A percentile compares a stretch with the other conserved stretches of the same genome.
Evolutionary conservation across 148 eudicot species (phyloP).

Genomic region (Silene uniflora): DNA sequence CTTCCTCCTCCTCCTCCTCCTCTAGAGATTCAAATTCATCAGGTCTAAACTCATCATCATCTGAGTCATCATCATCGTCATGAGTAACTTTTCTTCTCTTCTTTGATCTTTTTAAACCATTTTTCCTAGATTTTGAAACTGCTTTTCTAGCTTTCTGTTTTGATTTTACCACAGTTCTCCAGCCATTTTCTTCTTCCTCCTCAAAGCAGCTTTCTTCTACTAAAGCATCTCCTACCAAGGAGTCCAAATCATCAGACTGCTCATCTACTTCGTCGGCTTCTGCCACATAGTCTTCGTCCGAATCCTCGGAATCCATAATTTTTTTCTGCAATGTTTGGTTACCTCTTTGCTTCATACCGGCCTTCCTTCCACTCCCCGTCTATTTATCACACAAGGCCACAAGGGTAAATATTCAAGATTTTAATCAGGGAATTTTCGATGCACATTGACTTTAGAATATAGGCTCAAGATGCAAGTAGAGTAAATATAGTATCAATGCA

Average conservation of each 20-base stretch:
- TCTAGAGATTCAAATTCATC: constrained; percentile 43
- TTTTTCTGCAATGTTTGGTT: constrained; percentile 32
- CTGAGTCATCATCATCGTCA: constrained; percentile 44
- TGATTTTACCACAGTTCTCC: constrained; percentile 41
- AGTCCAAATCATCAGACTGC: constrained; percentile 69
- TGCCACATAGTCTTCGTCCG: constrained; percentile 85
- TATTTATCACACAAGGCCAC: constrained; percentile 17
- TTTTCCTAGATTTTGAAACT: constrained; percentile 23
- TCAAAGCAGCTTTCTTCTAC: constrained; percentile 58
- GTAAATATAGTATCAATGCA: constrained; percentile 13
- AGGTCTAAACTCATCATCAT: constrained; percentile 46
- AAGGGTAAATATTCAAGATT: constrained; percentile 16
- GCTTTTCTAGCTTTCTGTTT: constrained; percentile 31
- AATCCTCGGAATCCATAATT: constrained; percentile 61
- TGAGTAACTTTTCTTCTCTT: constrained; percentile 36
- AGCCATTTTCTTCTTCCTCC: constrained; percentile 31
- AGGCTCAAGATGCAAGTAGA: constrained; percentile 8
- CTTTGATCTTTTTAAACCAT: constrained; percentile 26
- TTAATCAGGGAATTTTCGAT: not conserved
- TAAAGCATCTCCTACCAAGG: constrained; percentile 66
- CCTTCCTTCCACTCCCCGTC: constrained; percentile 68
- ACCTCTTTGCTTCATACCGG: constrained; percentile 32
- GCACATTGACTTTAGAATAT: not conserved
- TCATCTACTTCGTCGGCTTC: constrained; percentile 60
- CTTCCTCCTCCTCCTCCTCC: constrained; percentile 29